phyloP scores from a whole-genome alignment of 352 stramenopile species.

The Thalassiosira delicatula region DNA sequence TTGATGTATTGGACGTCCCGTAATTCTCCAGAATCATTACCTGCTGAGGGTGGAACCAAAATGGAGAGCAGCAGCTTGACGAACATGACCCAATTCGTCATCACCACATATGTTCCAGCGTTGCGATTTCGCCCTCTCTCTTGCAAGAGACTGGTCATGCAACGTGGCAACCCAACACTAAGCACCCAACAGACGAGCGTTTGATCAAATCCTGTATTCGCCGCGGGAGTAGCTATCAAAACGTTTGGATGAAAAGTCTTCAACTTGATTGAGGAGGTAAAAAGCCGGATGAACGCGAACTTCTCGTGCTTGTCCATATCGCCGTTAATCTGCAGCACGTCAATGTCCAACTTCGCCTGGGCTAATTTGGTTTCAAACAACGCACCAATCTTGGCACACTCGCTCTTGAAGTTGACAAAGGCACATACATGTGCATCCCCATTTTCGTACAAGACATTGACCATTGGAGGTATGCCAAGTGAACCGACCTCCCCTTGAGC shows the following conservation, averaged over 20 bases:
- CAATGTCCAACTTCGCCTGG: not conserved
- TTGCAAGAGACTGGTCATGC: not conserved
- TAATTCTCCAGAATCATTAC: not conserved
- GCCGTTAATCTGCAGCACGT: slow-evolving; percentile 2
- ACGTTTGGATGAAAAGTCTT: not conserved
- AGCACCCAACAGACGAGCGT: not conserved
- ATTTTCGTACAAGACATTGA: not conserved
- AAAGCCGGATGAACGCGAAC: no score
- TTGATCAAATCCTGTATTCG: slow-evolving; percentile 28
- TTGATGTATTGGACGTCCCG: not conserved
- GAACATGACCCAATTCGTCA: not conserved
- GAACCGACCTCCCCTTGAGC: not conserved
- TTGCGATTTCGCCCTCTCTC: not conserved
- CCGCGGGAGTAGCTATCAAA: not conserved
- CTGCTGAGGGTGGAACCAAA: not conserved
- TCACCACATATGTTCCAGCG: not conserved
- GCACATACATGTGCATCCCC: not conserved
- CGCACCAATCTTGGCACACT: not conserved
- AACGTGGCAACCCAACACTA: slow-evolving; percentile 1
- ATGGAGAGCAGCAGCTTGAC: not conserved
- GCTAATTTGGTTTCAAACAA: not conserved
- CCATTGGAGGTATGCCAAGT: not conserved
- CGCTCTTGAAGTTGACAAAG: slow-evolving; percentile 27
- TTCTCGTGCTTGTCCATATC: slow-evolving; percentile 30
- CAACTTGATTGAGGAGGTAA: not conserved